Evolutionary conservation across 352 stramenopile species (phyloP), one percentile per base, ranked within the genome.

Genomic region (Pythium utonaiense): DNA sequence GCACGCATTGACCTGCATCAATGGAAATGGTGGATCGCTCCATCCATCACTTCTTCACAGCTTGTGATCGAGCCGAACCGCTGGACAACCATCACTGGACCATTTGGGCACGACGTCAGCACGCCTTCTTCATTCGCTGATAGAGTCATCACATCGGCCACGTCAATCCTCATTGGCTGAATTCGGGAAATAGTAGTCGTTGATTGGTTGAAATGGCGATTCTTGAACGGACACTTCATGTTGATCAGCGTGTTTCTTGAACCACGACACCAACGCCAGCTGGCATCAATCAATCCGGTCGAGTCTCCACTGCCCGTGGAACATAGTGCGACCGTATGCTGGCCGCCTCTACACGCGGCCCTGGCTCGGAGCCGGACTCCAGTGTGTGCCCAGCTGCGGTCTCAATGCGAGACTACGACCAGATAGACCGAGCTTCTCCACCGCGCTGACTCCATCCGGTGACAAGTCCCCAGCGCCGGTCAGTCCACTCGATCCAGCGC

Each of bases 271-370:
- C 19, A n/a, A 25, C 8, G 30, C 40, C 57, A 64, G 38, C 57
- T 64, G 57, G 48, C 19, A 47, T 58, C 49, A 57, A 64, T 58
- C 36, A 59, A 59, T 64, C 30, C 30, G 56, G 56, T 42, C 38
- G 33, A 24, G 16, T 9, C 9, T 33, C 28, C 28, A 33, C 28
- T 33, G 28, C 28, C 28, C 28, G 28, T 33, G 5, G 28, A 33
- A 33, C 28, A 33, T 33, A 33, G 9, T 33, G 40, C 19, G n/a
- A 27, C 40, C 40, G 40, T 47, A 17, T 47, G 40, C 40, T 27
- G n/a, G n/a, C 5, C 40, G 40, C 17, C 40, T 47, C 40, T 47
- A 47, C 40, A 27, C 17, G 22, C 19, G 5, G 40, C 21, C 40
- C 40, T 21, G 40, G 40, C 40, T 47, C n/a, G n/a, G n/a, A n/a